These are phyloP conservation scores for Nemania abortiva DNA, from an alignment of 2,329 filamentous ascomycete species.

Conservation along the genomic window DNA sequence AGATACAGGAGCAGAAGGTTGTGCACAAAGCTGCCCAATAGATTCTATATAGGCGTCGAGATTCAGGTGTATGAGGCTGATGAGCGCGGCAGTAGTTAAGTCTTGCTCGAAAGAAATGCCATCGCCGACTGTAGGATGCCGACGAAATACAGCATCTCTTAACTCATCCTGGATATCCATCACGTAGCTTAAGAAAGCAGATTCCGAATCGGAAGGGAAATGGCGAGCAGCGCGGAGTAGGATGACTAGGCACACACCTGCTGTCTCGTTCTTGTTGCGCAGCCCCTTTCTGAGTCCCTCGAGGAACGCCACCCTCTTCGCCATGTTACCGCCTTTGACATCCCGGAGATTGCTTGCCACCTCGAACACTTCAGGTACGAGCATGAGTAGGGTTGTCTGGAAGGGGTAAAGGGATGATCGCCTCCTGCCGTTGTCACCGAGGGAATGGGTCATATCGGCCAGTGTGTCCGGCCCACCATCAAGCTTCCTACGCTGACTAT, in stretches of 20 bases:
- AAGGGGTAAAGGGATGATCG: constrained; percentile 70
- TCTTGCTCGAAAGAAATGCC: constrained; percentile 69
- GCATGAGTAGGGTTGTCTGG: constrained; percentile 71
- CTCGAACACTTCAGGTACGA: constrained; percentile 77
- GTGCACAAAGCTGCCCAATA: constrained; percentile 68
- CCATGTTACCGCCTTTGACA: constrained; percentile 70
- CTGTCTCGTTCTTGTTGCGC: constrained; percentile 73
- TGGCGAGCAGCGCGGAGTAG: constrained; percentile 73
- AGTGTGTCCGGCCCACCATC: constrained; percentile 75
- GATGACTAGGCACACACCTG: constrained; percentile 73
- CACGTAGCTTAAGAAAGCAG: constrained; percentile 73
- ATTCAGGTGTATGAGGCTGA: constrained; percentile 72
- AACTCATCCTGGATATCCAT: constrained; percentile 78
- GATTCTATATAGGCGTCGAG: constrained; percentile 69
- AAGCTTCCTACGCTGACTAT: constrained; percentile 70
- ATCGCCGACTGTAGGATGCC: constrained; percentile 61
- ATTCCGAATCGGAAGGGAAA: constrained; percentile 72
- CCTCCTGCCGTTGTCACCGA: constrained; percentile 68
- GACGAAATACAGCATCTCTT: constrained; percentile 72
- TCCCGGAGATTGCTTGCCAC: constrained; percentile 76
- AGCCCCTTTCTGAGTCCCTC: constrained; percentile 73
- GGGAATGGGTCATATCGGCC: constrained; percentile 75
- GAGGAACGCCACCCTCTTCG: constrained; percentile 75
- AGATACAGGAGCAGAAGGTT: constrained; percentile 65
- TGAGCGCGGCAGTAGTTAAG: constrained; percentile 74